Evolutionary conservation across 192 early-diverging fungal genomes (phyloP).

Genomic region (Coemansia pectinata): DNA sequence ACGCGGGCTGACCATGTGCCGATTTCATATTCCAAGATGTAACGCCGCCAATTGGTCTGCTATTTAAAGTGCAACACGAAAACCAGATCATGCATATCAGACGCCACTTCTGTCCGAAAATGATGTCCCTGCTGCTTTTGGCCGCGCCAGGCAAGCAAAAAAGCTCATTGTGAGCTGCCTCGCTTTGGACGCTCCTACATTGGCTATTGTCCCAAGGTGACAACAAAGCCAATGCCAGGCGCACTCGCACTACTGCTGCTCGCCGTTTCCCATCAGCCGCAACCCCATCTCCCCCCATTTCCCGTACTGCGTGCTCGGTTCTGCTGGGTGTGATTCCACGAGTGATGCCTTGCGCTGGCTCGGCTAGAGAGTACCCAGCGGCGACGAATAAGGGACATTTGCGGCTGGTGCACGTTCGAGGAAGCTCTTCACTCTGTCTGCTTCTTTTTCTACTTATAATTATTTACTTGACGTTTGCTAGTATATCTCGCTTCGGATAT

Average conservation of each 20-base stretch:
- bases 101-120: neutral
- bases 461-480: neutral
- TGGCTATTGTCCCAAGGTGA: neutral
- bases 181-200: neutral
- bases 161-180: neutral
- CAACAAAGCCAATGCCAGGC: conserved; percentile 6
- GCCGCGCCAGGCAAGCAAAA: neutral
- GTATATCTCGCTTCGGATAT: neutral
- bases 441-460: neutral
- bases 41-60: neutral
- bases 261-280: conserved; percentile 15
- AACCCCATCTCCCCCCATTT: neutral
- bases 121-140: neutral
- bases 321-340: conserved; percentile 1
- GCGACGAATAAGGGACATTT: neutral
- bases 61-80: neutral
- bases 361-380: neutral
- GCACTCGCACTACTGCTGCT: conserved; percentile 7
- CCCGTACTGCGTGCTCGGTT: neutral
- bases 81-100: neutral
- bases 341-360: neutral
- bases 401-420: neutral
- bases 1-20: conserved; percentile 1
- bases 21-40: neutral
- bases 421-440: neutral